Evolutionary conservation across 129 eudicot genomes (phyloP).

Genomic region (Oenanthe sinensis): DNA sequence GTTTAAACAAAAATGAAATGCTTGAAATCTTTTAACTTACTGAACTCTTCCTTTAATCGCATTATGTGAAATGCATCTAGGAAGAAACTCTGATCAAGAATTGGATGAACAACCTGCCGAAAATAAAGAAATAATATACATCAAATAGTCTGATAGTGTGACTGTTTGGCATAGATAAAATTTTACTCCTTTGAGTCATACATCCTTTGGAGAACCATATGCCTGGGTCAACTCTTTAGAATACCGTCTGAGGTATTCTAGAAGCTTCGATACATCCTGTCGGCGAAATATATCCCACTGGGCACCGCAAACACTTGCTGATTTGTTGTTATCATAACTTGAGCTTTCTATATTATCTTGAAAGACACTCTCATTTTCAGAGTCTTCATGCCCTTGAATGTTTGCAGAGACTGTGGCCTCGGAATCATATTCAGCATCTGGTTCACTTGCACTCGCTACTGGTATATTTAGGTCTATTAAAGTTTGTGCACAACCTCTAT

Average conservation of each 20-base stretch:
- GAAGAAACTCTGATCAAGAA: constrained; percentile 69
- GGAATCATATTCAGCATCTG: constrained; percentile 29
- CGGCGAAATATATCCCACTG: constrained; percentile 87
- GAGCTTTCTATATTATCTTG: constrained; percentile 41
- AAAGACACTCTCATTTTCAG: constrained; percentile 39
- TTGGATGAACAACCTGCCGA: constrained; percentile 66
- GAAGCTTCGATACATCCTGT: constrained; percentile 80
- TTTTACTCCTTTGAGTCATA: constrained; percentile 15
- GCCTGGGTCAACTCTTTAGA: constrained; percentile 46
- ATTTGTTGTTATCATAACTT: constrained; percentile 22
- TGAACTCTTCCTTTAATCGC: constrained; percentile 77
- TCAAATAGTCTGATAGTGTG: not conserved
- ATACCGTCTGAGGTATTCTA: constrained; percentile 64
- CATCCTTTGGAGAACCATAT: constrained; percentile 40
- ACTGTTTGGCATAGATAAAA: not conserved
- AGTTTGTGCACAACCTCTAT: constrained; percentile 7
- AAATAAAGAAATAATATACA: constrained; percentile 12
- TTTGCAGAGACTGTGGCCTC: constrained; percentile 50
- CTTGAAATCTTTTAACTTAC: constrained; percentile 30
- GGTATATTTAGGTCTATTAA: constrained; percentile 21
- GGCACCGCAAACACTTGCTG: constrained; percentile 51
- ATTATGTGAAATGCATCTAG: constrained; percentile 62
- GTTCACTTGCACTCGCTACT: constrained; percentile 17
- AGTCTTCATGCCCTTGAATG: constrained; percentile 36
- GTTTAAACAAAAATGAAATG: not conserved